These are phyloP conservation scores for Heimioporus sp. DNA, from an alignment of 768 basidiomycete genomes.

Conservation along the genomic window DNA sequence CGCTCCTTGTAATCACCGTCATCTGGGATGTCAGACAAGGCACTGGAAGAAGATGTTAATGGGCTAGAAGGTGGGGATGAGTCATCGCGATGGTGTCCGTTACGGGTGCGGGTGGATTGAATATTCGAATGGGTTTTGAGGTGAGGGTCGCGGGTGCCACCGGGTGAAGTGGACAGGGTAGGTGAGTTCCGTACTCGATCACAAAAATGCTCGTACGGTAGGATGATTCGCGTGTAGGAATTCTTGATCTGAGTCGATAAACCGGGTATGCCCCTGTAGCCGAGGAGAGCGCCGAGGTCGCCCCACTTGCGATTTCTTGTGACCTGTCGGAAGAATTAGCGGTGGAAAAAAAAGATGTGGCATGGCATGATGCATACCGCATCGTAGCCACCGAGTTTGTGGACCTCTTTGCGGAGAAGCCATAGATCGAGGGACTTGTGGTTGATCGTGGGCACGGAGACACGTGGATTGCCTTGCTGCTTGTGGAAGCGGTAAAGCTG, in stretches of 20 bases:
- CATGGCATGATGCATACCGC: conserved; percentile 50
- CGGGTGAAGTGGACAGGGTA: conserved; percentile 35
- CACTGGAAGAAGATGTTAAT: conserved; percentile 73
- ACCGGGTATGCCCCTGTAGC: conserved; percentile 79
- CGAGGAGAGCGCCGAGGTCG: conserved; percentile 76
- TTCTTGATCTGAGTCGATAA: conserved; percentile 86
- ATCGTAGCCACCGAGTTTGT: conserved; percentile 84
- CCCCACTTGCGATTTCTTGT: conserved; percentile 85
- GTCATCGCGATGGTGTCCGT: conserved; percentile 41
- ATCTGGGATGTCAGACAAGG: conserved; percentile 77
- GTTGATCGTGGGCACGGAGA: conserved; percentile 93
- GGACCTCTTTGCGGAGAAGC: conserved; percentile 89
- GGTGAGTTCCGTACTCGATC: conserved; percentile 71
- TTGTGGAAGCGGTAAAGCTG: conserved; percentile 96
- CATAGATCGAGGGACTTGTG: conserved; percentile 92
- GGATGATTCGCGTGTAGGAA: conserved; percentile 86
- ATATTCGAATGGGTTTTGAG: conserved; percentile 56
- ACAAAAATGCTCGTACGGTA: conserved; percentile 94
- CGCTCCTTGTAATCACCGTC: conserved; percentile 63
- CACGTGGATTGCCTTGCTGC: conserved; percentile 88
- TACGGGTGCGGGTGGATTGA: conserved; percentile 39
- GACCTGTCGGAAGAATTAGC: conserved; percentile 52
- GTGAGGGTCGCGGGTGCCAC: conserved; percentile 45
- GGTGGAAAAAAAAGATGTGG: conserved; percentile 19
- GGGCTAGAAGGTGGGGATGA: conserved; percentile 71